Evolutionary conservation across 305 asterid genomes (phyloP).

Genomic region (Fraxinus xanthoxyloides): DNA sequence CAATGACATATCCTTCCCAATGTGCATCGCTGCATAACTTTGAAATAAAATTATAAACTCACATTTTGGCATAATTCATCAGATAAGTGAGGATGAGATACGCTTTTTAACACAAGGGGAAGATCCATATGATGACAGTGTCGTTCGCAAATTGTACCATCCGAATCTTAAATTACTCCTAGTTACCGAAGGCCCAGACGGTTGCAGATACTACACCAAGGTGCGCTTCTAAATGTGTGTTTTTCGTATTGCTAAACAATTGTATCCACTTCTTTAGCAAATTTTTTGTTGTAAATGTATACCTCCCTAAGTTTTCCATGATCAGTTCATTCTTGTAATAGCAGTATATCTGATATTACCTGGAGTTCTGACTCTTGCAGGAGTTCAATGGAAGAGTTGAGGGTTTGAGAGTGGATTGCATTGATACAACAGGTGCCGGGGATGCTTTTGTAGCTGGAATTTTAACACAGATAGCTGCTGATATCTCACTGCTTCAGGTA

Average conservation of each 20-base stretch:
- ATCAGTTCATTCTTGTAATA: not conserved
- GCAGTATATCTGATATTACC: not conserved
- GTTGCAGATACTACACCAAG: conserved; percentile 97
- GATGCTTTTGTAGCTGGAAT: conserved; percentile 98
- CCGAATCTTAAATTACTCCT: conserved; percentile 79
- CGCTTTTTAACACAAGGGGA: conserved; percentile 80
- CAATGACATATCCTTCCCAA: not conserved
- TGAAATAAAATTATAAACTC: not conserved
- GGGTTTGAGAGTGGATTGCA: conserved; percentile 76
- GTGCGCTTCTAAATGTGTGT: conserved; percentile 30
- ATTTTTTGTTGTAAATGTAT: not conserved
- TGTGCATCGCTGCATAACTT: not conserved
- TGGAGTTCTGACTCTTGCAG: conserved; percentile 33
- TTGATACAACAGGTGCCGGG: conserved; percentile 95
- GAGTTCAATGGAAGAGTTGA: conserved; percentile 85
- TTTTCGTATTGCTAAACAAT: not conserved
- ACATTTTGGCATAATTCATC: conserved; percentile 26
- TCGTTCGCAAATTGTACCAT: conserved; percentile 82
- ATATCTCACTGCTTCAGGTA: conserved; percentile 75
- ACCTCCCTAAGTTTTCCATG: not conserved
- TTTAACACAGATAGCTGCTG: conserved; percentile 70
- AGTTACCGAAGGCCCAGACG: conserved; percentile 93
- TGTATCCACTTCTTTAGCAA: not conserved
- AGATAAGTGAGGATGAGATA: conserved; percentile 97
- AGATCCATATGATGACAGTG: conserved; percentile 87